Evolutionary conservation across 495 filamentous ascomycete genomes (phyloP), one percentile per base, ranked within the genome.

Genomic region (Penicillium argentinense): DNA sequence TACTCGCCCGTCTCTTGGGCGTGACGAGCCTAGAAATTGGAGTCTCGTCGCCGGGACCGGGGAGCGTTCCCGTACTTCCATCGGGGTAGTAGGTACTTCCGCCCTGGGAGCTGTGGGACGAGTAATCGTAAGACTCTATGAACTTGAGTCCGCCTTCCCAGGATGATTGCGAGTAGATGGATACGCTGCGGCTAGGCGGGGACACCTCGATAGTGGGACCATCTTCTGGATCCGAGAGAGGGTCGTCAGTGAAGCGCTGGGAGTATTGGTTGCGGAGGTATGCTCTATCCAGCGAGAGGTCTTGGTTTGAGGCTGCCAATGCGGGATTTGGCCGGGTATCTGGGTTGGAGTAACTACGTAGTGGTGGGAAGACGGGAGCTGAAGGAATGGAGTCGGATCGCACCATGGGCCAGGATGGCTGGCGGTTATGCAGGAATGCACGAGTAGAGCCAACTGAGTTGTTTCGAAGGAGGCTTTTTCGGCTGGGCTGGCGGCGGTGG

Each of bases 31-130:
- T 29, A 34, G 40, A 25, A 5, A 3, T 17, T 1, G 33, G 24
- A 21, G 24, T 49, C 3, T 25, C 16, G 4, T 23, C 9, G n/a
- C 29, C 17, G 9, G 17, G 19, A 26, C 13, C 29, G 2, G 33
- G 58, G 52, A 63, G 63, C 21, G 62, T 52, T 22, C 53, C 22
- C 0, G 57, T 61, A 38, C 58, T 62, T 9, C 51, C 62, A 0
- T 56, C 44, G 18, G 52, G 49, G 19, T 34, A 49, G 21, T 59
- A 51, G n/a, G 47, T 50, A 40, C 53, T 54, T 8, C 17, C 21
- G 9, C 25, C 24, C 2, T 13, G 11, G 1, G 44, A 45, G 13
- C n/a, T 30, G 1, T 13, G 27, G 6, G 22, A 17, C 1, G 39
- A 21, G 1, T 14, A 23, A 21, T 52, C 39, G 18, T 34, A 42